These are phyloP conservation scores for Albatrellus sp. DNA, from an alignment of 1,284 basidiomycete species.

Conservation along the genomic window DNA sequence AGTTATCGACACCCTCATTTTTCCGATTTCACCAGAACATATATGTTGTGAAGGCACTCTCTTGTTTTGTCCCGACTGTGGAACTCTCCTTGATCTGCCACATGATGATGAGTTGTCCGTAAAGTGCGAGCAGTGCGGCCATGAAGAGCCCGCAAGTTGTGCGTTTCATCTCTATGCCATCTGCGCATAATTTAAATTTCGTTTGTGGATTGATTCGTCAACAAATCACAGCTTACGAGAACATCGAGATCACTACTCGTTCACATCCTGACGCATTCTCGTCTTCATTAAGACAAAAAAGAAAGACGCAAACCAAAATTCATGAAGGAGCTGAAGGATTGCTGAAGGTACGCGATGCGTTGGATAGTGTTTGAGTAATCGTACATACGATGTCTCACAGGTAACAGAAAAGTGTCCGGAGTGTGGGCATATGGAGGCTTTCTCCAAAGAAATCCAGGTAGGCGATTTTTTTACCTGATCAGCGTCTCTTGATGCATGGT, in stretches of 20 bases:
- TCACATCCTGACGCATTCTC: conserved; percentile 94
- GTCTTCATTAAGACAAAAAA: conserved; percentile 75
- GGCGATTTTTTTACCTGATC: conserved; percentile 9
- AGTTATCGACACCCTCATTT: not conserved
- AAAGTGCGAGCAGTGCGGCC: conserved; percentile 79
- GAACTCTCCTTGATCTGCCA: conserved; percentile 81
- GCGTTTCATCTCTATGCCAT: conserved; percentile 19
- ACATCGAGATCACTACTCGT: conserved; percentile 80
- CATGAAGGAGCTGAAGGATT: conserved; percentile 68
- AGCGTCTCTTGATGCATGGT: conserved; percentile 11
- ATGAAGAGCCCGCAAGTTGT: conserved; percentile 83
- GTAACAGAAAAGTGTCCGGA: conserved; percentile 88
- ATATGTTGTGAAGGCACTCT: conserved; percentile 53
- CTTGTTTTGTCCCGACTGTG: conserved; percentile 89
- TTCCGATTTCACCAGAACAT: not conserved
- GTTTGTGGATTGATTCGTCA: conserved; percentile 1
- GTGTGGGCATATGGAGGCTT: conserved; percentile 77
- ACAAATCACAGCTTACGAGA: conserved; percentile 73
- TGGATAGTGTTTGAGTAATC: not conserved
- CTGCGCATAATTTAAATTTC: no score
- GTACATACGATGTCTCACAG: conserved; percentile 25
- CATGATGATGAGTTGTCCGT: conserved; percentile 68
- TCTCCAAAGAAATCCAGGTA: conserved; percentile 70
- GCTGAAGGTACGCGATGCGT: conserved; percentile 40
- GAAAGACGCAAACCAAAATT: conserved; percentile 82